Evolutionary conservation across 1,284 basidiomycete species (phyloP), one percentile per base, ranked within the genome.

Genomic region (Heterobasidion annosum): DNA sequence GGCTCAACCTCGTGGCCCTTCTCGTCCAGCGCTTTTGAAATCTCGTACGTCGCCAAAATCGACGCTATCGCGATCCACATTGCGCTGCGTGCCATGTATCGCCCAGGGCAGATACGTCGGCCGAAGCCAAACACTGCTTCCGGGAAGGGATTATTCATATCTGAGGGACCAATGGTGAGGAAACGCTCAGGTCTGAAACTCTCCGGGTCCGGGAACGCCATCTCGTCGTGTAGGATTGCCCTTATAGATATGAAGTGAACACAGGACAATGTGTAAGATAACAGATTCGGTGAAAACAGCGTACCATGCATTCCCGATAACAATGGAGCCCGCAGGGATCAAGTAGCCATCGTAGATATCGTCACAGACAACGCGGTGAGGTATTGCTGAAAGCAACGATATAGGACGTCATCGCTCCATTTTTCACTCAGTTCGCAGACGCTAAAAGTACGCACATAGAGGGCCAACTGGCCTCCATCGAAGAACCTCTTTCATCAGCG

Each of bases 21-120:
- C 35, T 34, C 50, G 16, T 54, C 53, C 10, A 32, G 51, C 19
- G 48, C 48, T 5, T 48, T 51, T 10, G 49, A 40, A 32, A 63
- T 59, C 16, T 71, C 61, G 53, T 73, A 72, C 2, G 62, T 57
- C 2, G 67, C 62, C 2, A 74, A 46, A 4, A 74, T 57, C 3
- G 66, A 68, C 2, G 70, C 69, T 8, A 70, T 54, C 5, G 67
- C 60, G 34, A 74, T 66, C 69, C 68, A 75, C n/a, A 74, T 48
- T 6, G 69, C 61, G 8, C 68, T 64, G 43, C 63, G 59, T 0
- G 70, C 72, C 53, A 76, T 64, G 57, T 69, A 65, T 15, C 67
- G 56, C 13, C 71, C 70, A n/a, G 72, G 68, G 55, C 71, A 73
- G 16, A 70, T 63, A 7, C 54, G 54, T 4, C 46, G 46, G 15